Base-by-base conservation (phyloP, 768 basidiomycete species). In the Xerocomellus amylosporus region DNA sequence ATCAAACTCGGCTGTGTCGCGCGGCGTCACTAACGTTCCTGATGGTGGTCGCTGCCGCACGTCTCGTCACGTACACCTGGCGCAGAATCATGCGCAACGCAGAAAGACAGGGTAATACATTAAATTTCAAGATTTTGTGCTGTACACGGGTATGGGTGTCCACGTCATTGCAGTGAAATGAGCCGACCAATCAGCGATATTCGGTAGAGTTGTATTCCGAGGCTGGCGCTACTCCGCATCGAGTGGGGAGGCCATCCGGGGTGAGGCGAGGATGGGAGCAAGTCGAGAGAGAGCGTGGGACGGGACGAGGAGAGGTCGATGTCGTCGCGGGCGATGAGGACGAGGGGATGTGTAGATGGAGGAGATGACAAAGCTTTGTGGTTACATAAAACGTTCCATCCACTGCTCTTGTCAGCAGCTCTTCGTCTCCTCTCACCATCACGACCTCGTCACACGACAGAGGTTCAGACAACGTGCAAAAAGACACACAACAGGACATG, bases 361-460 rank as follows among this genome's bases (percentile, higher is more conserved):
- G 50, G 53, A 53, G 68, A 69, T 70, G 68, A 70, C 68, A 70
- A 70, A 70, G 68, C 68, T 56, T 59, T 39, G 52, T 66, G 68
- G 68, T 70, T 70, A 70, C 68, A 70, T 70, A 70, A 70, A 70
- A 64, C 48, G 70, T 62, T 58, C 60, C 50, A 58, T 58, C 53
- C 51, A 46, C 42, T 60, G 64, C 64, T 58, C 60, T 71, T 71
- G 68, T 70, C 68, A 70, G 70, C 70, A 56, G 55, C 46, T 60
- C 61, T 69, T 66, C 57, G 54, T 71, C 69, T 67, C 60, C 68
- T 67, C 68, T 67, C 59, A 71, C 68, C 68, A 71, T 55, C 70
- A 70, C 43, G 56, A 51, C 49, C 43, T 2, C 34, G 14, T 10
- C 38, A 22, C 24, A 43, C 41, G 24, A 34, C 26, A 10, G 22